These are phyloP conservation scores for Gracilariopsis chorda DNA, from an alignment of 23 red algal genomes.

Conservation along the genomic window DNA sequence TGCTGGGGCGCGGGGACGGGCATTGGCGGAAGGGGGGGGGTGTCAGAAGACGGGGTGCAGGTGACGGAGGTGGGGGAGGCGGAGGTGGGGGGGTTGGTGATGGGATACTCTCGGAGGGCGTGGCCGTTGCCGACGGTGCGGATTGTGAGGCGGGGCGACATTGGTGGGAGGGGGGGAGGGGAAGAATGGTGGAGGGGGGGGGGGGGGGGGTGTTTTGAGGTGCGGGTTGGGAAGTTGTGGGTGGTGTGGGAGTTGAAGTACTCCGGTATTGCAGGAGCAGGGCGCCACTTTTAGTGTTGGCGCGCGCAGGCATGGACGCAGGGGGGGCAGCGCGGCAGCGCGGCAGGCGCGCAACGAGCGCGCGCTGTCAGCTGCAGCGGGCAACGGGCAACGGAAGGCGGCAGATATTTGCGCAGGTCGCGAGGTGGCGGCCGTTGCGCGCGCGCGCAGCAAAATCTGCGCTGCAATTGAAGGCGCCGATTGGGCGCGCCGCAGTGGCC, in stretches of 20 bases:
- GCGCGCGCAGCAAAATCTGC: background rate
- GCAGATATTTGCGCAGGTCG: background rate
- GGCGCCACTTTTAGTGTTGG: too few relatives aligned
- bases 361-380: too few relatives aligned
- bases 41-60: background rate
- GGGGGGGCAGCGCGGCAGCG: background rate
- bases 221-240: too few relatives aligned
- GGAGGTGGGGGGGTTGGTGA: background rate
- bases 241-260: too few relatives aligned
- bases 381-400: too few relatives aligned
- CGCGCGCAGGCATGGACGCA: background rate
- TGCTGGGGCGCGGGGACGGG: too few relatives aligned
- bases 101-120: background rate
- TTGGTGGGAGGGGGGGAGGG: background rate
- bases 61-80: background rate
- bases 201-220: too few relatives aligned
- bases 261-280: too few relatives aligned
- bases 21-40: background rate
- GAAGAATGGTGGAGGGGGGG: background rate
- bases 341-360: too few relatives aligned
- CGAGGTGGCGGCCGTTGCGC: background rate
- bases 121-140: slow-evolving; percentile 37
- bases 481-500: too few relatives aligned
- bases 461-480: too few relatives aligned
- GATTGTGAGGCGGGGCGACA: slow-evolving; percentile 1